Evolutionary conservation across 2,329 filamentous ascomycete genomes (phyloP), one percentile per base, ranked within the genome.

Genomic region (Fusarium sublunatum): DNA sequence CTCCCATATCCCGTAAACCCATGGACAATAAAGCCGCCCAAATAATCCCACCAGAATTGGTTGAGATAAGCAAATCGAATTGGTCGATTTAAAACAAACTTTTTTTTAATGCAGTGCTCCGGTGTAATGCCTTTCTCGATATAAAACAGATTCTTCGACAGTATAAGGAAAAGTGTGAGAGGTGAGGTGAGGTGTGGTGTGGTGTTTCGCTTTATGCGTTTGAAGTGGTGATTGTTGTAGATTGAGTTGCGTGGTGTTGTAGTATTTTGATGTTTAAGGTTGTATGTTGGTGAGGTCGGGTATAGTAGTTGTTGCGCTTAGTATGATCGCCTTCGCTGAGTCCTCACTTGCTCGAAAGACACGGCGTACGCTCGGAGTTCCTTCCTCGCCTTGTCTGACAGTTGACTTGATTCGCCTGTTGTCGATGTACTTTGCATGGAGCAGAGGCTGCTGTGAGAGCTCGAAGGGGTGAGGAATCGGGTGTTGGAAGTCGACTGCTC

Each of bases 301-400:
- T 58, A 51, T 65, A 58, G 35, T 50, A 24, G 42, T 41, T 19
- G 40, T 53, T n/a, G 52, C 54, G 36, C 60, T 73, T 82, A 87
- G 72, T 83, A 81, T 28, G 85, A 83, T 79, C 87, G 77, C 71
- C 85, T 78, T 67, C 85, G 83, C 70, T 86, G 83, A 51, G 81
- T 74, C 61, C 91, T 85, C 55, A 90, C 88, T 67, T 93, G 91
- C 77, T 97, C 93, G 74, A 97, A 97, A 3, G 91, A 92, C 73
- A 90, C 91, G 67, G 91, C 91, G 77, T 97, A 97, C 67, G 90
- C 89, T 73, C 89, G 88, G 32, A 97, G 85, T 75, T 96, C 92
- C 76, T 86, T 88, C 70, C 87, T 88, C 26, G 91, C 89, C 76
- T 91, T 90, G 65, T 91, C 88, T 4, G 92, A 93, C 64, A 96